Conservation (phyloP, 2,329 filamentous ascomycete species). For the Ascochyta rabiei region DNA sequence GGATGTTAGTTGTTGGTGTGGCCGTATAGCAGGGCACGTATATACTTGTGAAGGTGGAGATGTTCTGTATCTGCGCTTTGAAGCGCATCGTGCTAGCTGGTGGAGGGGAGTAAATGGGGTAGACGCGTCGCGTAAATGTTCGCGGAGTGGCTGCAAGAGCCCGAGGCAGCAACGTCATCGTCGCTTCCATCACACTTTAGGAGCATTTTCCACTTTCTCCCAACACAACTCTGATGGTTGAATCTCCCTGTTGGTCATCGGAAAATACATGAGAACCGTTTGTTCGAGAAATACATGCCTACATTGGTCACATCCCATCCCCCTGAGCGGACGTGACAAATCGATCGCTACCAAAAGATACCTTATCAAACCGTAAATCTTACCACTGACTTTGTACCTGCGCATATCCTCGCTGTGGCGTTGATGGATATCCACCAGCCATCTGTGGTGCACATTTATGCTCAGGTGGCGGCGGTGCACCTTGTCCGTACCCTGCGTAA, state of each 20-base stretch:
- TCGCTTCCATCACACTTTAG: neutral
- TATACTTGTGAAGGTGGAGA: slow-evolving; percentile 60
- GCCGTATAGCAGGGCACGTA: neutral
- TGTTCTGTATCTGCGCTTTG: slow-evolving; percentile 59
- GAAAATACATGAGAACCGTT: neutral
- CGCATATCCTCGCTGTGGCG: neutral
- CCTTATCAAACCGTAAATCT: neutral
- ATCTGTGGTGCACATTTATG: slow-evolving; percentile 3
- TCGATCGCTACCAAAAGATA: neutral
- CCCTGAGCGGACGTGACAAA: neutral
- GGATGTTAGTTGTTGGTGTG: slow-evolving; percentile 1
- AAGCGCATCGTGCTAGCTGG: slow-evolving; percentile 55
- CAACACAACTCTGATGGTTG: neutral
- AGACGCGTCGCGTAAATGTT: slow-evolving; percentile 20
- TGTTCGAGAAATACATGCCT: neutral
- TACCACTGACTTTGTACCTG: neutral
- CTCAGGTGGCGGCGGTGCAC: neutral
- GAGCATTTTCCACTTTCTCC: neutral
- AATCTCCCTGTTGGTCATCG: too few relatives aligned
- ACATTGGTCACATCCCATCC: neutral
- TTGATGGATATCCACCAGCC: neutral
- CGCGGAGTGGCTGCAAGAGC: neutral
- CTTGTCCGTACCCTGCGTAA: neutral
- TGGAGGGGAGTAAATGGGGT: neutral
- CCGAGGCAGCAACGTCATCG: slow-evolving; percentile 18